Evolutionary conservation across 192 early-diverging fungal species (phyloP), one percentile per base, ranked within the genome.

Genomic region (Backusella westeae): DNA sequence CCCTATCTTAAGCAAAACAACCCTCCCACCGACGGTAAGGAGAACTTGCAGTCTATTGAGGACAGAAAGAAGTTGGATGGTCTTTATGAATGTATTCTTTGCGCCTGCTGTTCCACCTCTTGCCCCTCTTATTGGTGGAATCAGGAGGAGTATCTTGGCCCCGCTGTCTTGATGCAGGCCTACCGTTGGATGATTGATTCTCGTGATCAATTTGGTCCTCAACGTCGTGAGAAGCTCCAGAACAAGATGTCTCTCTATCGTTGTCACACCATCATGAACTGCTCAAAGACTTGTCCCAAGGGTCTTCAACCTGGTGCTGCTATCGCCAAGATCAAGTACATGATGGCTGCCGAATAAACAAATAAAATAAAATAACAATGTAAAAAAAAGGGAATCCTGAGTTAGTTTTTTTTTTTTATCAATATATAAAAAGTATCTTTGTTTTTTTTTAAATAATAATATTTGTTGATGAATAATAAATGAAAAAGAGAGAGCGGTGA

Each of bases 181-280:
- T 99, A 99, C 89, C 94, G 97, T 81, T 99, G 97, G 97, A 99
- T 99, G 94, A 90, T 91, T 73, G 97, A 99, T 85, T 94, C 93
- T 56, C 94, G 97, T 82, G 97, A 99, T 86, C 94, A 99, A 80
- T 94, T 92, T 79, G 92, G 93, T 41, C 69, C 81, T 71, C 93
- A 98, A 82, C 91, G 97, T 76, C 91, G 96, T 74, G 89, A 89
- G 69, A 89, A 90, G 53, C 87, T 99, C 79, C 96, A 99, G 82
- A 96, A 97, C 84, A 88, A 94, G 36, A 97, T 96, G 92, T 94
- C 94, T n/a, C 91, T 97, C 6, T 99, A 98, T 90, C 93, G 96
- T 65, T 99, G 97, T 92, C 97, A 99, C 88, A 98, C 97, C 73
- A 98, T 98, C 83, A 97, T 97, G 97, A 96, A 99, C 92, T 98